These are phyloP conservation scores for Mycosarcoma mackinlayi DNA, from an alignment of 1,284 basidiomycete genomes.

Conservation along the genomic window DNA sequence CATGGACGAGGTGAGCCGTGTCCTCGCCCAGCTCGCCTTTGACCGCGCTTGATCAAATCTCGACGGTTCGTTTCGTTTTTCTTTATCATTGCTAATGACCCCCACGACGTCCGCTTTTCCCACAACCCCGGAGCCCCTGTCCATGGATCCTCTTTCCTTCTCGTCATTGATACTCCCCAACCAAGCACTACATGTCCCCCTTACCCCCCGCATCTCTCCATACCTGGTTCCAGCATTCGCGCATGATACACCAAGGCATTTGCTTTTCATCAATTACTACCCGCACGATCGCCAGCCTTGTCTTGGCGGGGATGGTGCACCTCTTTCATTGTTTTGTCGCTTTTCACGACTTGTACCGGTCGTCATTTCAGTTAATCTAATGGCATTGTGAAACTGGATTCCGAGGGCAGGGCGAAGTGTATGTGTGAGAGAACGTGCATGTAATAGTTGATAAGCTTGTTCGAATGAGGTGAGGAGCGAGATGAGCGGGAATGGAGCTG, in stretches of 20 bases:
- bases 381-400: too few relatives aligned
- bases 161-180: slow-evolving; percentile 2
- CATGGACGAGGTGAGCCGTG: slow-evolving; percentile 65
- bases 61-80: neutral
- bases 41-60: slow-evolving; percentile 41
- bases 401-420: too few relatives aligned
- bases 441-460: too few relatives aligned
- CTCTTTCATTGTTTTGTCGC: neutral
- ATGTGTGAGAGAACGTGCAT: too few relatives aligned
- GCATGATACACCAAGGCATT: neutral
- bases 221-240: slow-evolving; percentile 4
- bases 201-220: neutral
- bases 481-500: too few relatives aligned
- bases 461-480: too few relatives aligned
- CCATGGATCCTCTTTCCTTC: neutral
- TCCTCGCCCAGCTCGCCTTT: slow-evolving; percentile 63
- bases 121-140: slow-evolving; percentile 6
- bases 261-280: slow-evolving; percentile 6
- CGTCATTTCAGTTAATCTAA: neutral
- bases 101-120: neutral
- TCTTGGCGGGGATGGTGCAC: slow-evolving; percentile 1
- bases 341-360: too few relatives aligned
- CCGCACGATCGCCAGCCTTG: slow-evolving; percentile 2
- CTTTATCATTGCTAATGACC: neutral
- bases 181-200: neutral